Evolutionary conservation across 2,329 filamentous ascomycete genomes (phyloP), one percentile per base, ranked within the genome.

Genomic region (Aspergillus pseudoglaucus): DNA sequence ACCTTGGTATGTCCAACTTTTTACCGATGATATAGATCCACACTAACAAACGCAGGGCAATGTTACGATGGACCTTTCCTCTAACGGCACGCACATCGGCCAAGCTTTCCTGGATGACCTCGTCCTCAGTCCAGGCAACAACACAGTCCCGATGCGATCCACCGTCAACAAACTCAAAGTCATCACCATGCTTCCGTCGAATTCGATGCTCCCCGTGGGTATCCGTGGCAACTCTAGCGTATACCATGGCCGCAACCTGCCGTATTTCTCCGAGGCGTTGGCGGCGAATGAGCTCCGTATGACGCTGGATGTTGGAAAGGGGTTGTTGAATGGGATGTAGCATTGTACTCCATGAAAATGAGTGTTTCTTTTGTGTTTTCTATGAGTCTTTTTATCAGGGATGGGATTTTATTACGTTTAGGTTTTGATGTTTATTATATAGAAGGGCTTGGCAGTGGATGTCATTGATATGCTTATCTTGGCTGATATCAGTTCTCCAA

Each of bases 191-290:
- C 42, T 69, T 4, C 45, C 44, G 2, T 65, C 61, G 10, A 61
- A 72, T n/a, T 77, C 74, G 1, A 59, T 78, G 4, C 53, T 83
- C 1, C 75, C 77, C 2, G 57, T 83, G 20, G 63, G 69, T 6
- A 76, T 82, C 48, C 60, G 65, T 1, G 79, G 77, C 0, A 76
- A 75, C 33, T 71, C 67, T 15, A 73, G 69, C 40, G 58, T 75
- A 0, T 74, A 73, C 49, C 61, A 76, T 38, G 78, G 75, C 2
- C 49, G 76, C 55, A 68, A 75, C 41, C 54, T 83, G 45, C 59
- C 68, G 4, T 83, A 82, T 56, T 82, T 76, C 55, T 73, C 76
- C 50, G 62, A 68, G 23, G 77, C 79, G 3, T 64, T 83, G 32
- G 55, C 65, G 42, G 63, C 67, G 12, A 78, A 77, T 42, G 67